A percentile compares a stretch with the other conserved stretches of the same genome.
Conservation (phyloP, 1,139 yeast genomes). For the Scheffersomyces quercinus region DNA sequence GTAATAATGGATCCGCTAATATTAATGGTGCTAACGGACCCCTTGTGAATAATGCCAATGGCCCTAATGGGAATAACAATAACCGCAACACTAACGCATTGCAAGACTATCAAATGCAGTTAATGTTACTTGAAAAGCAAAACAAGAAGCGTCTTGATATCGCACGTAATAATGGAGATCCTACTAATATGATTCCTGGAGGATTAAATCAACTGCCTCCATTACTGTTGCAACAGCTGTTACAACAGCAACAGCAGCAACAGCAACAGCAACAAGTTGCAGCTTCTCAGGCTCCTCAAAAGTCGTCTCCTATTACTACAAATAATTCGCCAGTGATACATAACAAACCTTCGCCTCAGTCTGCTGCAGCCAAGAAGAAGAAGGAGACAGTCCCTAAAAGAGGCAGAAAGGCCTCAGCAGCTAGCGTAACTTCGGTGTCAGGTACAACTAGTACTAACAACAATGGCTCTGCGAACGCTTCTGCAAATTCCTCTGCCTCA, state of each 20-base stretch:
- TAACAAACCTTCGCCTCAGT: slow-evolving; percentile 39
- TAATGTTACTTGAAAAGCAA: slow-evolving; percentile 70
- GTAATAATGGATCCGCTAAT: slow-evolving; percentile 3
- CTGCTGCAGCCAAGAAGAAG: slow-evolving; percentile 19
- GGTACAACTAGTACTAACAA: slow-evolving; percentile 8
- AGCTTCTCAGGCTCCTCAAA: slow-evolving; percentile 11
- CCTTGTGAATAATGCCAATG: slow-evolving; percentile 4
- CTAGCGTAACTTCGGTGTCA: slow-evolving; percentile 8
- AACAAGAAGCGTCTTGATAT: slow-evolving; percentile 63
- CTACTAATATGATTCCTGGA: slow-evolving; percentile 9
- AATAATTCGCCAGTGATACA: slow-evolving; percentile 33
- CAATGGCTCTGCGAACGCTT: slow-evolving; percentile 12
- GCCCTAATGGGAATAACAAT: slow-evolving; percentile 5
- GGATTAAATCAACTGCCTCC: slow-evolving; percentile 13
- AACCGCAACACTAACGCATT: slow-evolving; percentile 45
- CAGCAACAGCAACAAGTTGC: slow-evolving; percentile 1
- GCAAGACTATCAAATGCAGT: slow-evolving; percentile 76
- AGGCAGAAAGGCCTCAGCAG: slow-evolving; percentile 35
- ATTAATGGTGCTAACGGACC: slow-evolving; percentile 5
- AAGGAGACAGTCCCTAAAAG: slow-evolving; percentile 33
- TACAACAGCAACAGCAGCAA: slow-evolving; percentile 4
- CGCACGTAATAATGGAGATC: slow-evolving; percentile 39
- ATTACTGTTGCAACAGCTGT: slow-evolving; percentile 13
- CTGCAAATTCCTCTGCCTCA: slow-evolving; percentile 16
- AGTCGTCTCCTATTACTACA: slow-evolving; percentile 30